Evolutionary conservation across 495 filamentous ascomycete species (phyloP), one percentile per base, ranked within the genome.

Genomic region (Penicillium ochrochloron): DNA sequence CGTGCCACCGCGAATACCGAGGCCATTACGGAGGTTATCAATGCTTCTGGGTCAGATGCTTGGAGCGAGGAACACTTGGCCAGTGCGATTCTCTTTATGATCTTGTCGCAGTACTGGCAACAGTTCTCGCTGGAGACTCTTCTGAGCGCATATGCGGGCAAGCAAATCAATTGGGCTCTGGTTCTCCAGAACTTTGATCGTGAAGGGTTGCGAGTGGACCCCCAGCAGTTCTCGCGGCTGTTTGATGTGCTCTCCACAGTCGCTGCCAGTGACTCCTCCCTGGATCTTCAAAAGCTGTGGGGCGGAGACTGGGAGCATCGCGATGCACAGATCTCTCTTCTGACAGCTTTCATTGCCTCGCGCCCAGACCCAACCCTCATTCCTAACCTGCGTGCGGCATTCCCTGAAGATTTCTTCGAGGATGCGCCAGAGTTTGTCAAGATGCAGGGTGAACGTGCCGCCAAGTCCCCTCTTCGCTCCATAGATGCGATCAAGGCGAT

Each of bases 381-480:
- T 55, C 93, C 92, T 5, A 85, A 89, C 27, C 83, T 97, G 23
- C 87, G 92, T 57, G 83, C 84, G 37, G 89, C 93, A 2, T 97
- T 96, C 75, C 86, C 88, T 17, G 61, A 87, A 12, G 87, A 92
- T 29, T 89, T 94, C 37, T 97, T 93, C 69, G 82, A 87, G 51
- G 85, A 88, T 50, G 90, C 90, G 4, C 85, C 88, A 0, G 87
- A 88, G 21, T 82, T 86, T 42, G 83, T 96, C 56, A 87, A 88
- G 57, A 81, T 88, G 59, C 85, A 88, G 69, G 92, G 90, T 14
- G 86, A 87, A 46, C 81, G 87, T 50, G 93, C 92, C 17, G 84
- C 88, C n/a, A 90, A 86, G 61, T 93, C 96, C 50, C 92, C 94
- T 23, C 84, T 96, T 33, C 91, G 96, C 41, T 99, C 96, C 11